A percentile compares a stretch with the other conserved stretches of the same genome.
Evolutionary conservation across 163 green algal genomes (phyloP).

Genomic region (Scenedesmus sp.): DNA sequence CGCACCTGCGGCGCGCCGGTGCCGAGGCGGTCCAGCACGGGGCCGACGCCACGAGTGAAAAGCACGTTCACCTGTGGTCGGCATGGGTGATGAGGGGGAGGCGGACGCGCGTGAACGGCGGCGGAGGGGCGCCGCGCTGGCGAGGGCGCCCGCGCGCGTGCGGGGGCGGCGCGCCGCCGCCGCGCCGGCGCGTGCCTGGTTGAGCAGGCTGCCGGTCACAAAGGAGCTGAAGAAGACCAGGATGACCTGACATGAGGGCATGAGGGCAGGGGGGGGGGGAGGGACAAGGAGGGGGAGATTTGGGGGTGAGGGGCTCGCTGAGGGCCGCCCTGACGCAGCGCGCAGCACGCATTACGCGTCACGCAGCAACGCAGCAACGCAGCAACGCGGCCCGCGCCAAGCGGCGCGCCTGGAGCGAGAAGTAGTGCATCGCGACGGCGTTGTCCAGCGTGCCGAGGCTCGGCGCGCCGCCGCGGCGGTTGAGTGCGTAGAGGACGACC

Average conservation of each 20-base stretch:
- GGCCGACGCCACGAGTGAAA: slow-evolving; percentile 4
- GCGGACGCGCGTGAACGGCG: too few relatives aligned
- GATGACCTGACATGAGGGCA: slow-evolving; percentile 62
- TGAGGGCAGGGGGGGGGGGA: neutral
- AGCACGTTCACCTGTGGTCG: slow-evolving; percentile 50
- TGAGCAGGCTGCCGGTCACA: slow-evolving; percentile 64
- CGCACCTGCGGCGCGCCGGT: slow-evolving; percentile 58
- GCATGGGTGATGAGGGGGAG: too few relatives aligned
- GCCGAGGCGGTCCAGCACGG: neutral
- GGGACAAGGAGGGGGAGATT: neutral
- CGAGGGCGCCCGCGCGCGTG: too few relatives aligned
- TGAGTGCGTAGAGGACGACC: slow-evolving; percentile 40
- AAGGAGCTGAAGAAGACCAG: slow-evolving; percentile 63
- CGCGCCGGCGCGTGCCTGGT: too few relatives aligned
- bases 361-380: too few relatives aligned
- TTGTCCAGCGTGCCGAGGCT: slow-evolving; percentile 60
- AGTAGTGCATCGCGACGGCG: slow-evolving; percentile 67
- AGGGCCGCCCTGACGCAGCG: too few relatives aligned
- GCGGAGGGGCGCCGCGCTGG: too few relatives aligned
- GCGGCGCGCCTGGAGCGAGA: slow-evolving; percentile 79
- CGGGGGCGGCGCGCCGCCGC: too few relatives aligned
- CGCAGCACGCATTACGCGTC: neutral
- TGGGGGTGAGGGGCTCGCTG: too few relatives aligned
- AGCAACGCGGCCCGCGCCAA: too few relatives aligned
- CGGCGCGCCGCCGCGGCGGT: slow-evolving; percentile 55